Percentiles rank a stretch among this genome's conserved stretches.
Evolutionary conservation across 2,329 filamentous ascomycete species (phyloP).

Genomic region (Magnaporthales sp.): DNA sequence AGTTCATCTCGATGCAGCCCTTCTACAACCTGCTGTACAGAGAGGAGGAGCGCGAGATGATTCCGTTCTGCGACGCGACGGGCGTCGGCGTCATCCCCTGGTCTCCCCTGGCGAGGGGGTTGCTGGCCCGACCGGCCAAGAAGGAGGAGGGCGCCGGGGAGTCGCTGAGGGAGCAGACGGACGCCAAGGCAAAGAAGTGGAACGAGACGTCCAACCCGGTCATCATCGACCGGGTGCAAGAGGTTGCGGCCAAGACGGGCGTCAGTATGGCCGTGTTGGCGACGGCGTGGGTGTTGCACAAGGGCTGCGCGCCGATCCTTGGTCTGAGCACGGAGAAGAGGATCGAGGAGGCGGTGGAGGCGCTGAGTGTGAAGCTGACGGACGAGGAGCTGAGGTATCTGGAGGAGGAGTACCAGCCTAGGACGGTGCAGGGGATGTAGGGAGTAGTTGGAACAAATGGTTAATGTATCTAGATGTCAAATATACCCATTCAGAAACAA

Average conservation of each 20-base stretch:
- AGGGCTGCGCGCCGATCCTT: constrained; percentile 42
- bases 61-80: constrained; percentile 25
- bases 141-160: constrained; percentile 10
- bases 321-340: constrained; percentile 42
- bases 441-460: too few species aligned
- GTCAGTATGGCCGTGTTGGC: constrained; percentile 52
- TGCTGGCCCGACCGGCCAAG: constrained; percentile 18
- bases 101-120: constrained; percentile 22
- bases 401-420: constrained; percentile 44
- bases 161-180: constrained; percentile 16
- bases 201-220: constrained; percentile 32
- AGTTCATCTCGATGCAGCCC: constrained; percentile 53
- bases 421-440: constrained; percentile 23
- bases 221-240: constrained; percentile 15
- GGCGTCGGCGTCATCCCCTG: constrained; percentile 26
- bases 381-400: constrained; percentile 45
- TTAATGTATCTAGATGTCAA: not conserved
- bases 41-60: constrained; percentile 43
- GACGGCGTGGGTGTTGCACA: constrained; percentile 44
- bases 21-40: constrained; percentile 50
- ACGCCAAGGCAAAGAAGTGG: constrained; percentile 26
- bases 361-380: constrained; percentile 30
- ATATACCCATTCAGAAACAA: not conserved
- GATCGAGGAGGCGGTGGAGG: constrained; percentile 44
- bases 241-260: constrained; percentile 29